phyloP scores from a whole-genome alignment of 2,329 filamentous ascomycete species.

The Lasiodiplodia gonubiensis region DNA sequence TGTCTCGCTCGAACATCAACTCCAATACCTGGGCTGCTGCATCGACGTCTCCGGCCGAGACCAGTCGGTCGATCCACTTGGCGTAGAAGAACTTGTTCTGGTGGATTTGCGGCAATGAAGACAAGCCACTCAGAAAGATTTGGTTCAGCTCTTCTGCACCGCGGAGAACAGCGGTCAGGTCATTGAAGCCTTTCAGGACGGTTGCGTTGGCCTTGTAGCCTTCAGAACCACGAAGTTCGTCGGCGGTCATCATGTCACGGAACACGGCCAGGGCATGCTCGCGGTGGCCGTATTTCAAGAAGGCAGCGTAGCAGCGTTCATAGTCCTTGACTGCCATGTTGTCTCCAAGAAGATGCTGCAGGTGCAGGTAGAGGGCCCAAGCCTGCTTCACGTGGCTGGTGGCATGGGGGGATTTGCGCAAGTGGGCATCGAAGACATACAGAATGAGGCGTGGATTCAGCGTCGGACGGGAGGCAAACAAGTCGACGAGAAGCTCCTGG shows the following conservation, averaged over 20 bases:
- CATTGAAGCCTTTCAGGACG: conserved; percentile 18
- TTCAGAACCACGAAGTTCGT: not conserved
- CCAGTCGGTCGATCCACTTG: conserved; percentile 86
- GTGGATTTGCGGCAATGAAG: conserved; percentile 56
- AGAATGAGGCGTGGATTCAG: conserved; percentile 65
- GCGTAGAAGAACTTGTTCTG: conserved; percentile 83
- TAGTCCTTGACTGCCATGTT: conserved; percentile 75
- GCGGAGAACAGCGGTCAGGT: conserved; percentile 24
- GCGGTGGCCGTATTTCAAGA: conserved; percentile 69
- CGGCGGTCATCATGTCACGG: conserved; percentile 71
- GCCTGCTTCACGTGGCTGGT: conserved; percentile 58
- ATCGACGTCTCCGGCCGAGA: conserved; percentile 65
- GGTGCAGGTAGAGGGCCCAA: conserved; percentile 69
- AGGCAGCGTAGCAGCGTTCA: conserved; percentile 72
- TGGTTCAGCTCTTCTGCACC: conserved; percentile 52
- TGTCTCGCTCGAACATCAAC: conserved; percentile 73
- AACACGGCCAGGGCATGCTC: conserved; percentile 77
- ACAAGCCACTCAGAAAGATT: conserved; percentile 56
- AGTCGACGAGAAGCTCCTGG: conserved; percentile 59
- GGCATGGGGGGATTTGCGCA: conserved; percentile 51
- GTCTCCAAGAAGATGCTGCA: conserved; percentile 66
- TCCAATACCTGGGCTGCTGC: conserved; percentile 75
- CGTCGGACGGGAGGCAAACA: conserved; percentile 55
- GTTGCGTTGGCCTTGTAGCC: not conserved
- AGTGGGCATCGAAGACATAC: conserved; percentile 72